phyloP scores from a whole-genome alignment of 2,329 filamentous ascomycete species.

The Diaporthe velutina region DNA sequence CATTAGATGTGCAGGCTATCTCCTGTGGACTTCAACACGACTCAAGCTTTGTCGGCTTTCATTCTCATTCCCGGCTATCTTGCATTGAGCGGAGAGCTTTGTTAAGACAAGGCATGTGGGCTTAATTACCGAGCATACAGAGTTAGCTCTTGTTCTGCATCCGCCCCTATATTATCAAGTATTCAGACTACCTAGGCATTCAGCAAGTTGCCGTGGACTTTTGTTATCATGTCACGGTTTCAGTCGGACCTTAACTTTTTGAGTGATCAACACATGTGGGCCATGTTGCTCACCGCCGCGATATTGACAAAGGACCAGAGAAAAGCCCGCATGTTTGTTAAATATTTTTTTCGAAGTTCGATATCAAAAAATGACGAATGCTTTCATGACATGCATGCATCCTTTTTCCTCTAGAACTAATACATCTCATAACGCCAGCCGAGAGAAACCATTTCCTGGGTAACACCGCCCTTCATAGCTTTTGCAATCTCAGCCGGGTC shows the following conservation, averaged over 20 bases:
- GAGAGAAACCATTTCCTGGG: constrained; percentile 57
- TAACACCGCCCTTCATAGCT: constrained; percentile 56
- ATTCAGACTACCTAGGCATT: no score
- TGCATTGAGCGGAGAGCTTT: no score
- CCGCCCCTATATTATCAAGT: no score
- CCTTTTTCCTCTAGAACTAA: constrained; percentile 33
- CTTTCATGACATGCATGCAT: background rate
- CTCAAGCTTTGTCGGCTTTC: no score
- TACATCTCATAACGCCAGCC: constrained; percentile 60
- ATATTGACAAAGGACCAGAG: background rate
- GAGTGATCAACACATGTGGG: background rate
- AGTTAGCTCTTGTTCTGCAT: no score
- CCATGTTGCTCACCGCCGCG: background rate
- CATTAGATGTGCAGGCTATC: no score
- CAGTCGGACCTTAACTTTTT: background rate
- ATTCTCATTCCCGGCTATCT: no score
- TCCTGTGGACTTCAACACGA: no score
- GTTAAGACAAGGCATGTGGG: no score
- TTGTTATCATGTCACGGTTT: background rate
- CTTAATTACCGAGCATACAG: background rate
- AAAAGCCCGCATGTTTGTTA: background rate
- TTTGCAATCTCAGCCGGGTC: constrained; percentile 52
- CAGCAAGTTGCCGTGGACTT: no score
- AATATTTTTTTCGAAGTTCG: background rate
- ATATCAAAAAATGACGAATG: background rate